Percentiles rank a stretch among this genome's conserved stretches.
Evolutionary conservation across 345 rosid species (phyloP).

Genomic region (Orychophragmus violaceus): DNA sequence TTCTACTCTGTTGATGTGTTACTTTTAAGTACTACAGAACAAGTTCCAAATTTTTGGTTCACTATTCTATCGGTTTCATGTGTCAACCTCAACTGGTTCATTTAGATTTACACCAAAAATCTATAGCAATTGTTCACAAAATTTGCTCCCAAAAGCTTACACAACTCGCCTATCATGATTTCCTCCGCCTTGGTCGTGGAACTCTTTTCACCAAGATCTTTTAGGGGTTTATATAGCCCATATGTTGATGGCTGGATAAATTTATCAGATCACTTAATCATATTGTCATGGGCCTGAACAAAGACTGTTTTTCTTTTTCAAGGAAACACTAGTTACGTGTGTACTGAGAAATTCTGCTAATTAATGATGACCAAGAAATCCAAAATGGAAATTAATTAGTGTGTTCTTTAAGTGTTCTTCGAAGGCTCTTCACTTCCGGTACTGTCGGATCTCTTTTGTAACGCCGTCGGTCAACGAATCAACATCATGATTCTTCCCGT

Average conservation of each 20-base stretch:
- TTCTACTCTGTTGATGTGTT: too few relatives aligned
- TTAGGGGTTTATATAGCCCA: too few relatives aligned
- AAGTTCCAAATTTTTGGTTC: too few relatives aligned
- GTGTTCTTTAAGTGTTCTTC: background rate
- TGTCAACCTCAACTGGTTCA: too few relatives aligned
- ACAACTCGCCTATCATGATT: conserved; percentile 37
- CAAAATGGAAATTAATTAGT: background rate
- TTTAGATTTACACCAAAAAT: too few relatives aligned
- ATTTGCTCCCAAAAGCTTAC: too few relatives aligned
- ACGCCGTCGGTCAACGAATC: conserved; percentile 67
- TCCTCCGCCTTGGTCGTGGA: too few relatives aligned
- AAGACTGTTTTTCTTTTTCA: background rate
- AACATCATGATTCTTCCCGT: conserved; percentile 86
- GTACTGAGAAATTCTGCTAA: conserved; percentile 3
- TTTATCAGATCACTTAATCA: background rate
- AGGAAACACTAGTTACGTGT: background rate
- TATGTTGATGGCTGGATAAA: background rate
- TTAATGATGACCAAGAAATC: background rate
- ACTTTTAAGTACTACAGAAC: too few relatives aligned
- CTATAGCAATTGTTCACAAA: too few relatives aligned
- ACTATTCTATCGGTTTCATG: too few relatives aligned
- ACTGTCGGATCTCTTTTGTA: conserved; percentile 60
- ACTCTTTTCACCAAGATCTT: too few relatives aligned
- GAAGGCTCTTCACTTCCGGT: conserved; percentile 33
- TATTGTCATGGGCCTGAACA: background rate